These are phyloP conservation scores for Pleurotus djamor DNA, from an alignment of 768 basidiomycete species.

Conservation along the genomic window DNA sequence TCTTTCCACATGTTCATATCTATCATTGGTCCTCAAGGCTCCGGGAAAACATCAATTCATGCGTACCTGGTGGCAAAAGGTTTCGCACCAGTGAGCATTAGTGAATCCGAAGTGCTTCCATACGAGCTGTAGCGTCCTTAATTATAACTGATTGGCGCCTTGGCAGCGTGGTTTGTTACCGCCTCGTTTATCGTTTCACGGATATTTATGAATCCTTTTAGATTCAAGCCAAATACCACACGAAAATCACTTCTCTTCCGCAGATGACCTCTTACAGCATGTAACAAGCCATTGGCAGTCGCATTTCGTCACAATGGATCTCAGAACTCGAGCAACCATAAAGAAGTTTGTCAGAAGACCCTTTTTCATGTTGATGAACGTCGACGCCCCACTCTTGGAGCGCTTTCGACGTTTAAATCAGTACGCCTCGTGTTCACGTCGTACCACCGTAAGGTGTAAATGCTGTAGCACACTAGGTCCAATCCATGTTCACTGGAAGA, in stretches of 20 bases:
- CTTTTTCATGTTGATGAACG: constrained; percentile 81
- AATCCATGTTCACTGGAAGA: constrained; percentile 51
- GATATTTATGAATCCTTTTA: not conserved
- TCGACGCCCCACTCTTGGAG: constrained; percentile 79
- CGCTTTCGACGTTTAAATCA: constrained; percentile 61
- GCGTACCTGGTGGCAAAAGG: constrained; percentile 62
- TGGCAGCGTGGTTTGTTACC: not conserved
- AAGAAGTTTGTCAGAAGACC: constrained; percentile 80
- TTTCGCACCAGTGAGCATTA: constrained; percentile 45
- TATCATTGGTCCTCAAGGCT: constrained; percentile 58
- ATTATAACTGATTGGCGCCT: too few species aligned
- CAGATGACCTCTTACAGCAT: constrained; percentile 60
- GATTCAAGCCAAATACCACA: constrained; percentile 1
- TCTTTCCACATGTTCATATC: constrained; percentile 57
- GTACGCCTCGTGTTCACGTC: constrained; percentile 27
- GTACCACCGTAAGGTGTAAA: not conserved
- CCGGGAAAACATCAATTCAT: constrained; percentile 61
- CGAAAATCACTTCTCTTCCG: constrained; percentile 38
- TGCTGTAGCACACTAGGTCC: not conserved
- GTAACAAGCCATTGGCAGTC: constrained; percentile 81
- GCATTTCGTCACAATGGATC: constrained; percentile 80
- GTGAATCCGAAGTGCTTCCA: constrained; percentile 1
- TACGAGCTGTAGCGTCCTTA: too few species aligned
- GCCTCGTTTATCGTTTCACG: not conserved
- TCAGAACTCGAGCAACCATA: constrained; percentile 54